Evolutionary conservation across 768 basidiomycete species (phyloP).

Genomic region (Mycena capillaripes): DNA sequence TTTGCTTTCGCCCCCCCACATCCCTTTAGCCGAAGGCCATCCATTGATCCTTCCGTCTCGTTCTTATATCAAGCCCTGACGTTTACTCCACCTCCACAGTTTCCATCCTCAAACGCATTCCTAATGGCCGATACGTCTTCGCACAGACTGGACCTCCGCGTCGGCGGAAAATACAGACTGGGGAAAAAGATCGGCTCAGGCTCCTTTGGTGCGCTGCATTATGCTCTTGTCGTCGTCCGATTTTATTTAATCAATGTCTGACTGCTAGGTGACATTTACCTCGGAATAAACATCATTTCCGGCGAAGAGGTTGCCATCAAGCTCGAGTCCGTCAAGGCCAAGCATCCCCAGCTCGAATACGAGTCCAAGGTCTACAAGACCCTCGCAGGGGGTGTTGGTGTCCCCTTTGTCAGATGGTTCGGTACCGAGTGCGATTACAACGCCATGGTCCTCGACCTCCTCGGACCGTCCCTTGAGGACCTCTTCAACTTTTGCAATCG

Average conservation of each 20-base stretch:
- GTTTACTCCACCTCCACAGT: neutral
- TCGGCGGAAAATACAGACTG: slow-evolving; percentile 96
- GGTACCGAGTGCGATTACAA: slow-evolving; percentile 99
- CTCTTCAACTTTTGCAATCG: slow-evolving; percentile 97
- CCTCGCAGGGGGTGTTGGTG: slow-evolving; percentile 98
- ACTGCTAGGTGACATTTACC: slow-evolving; percentile 94
- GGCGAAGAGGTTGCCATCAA: slow-evolving; percentile 99
- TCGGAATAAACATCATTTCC: slow-evolving; percentile 99
- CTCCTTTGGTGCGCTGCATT: slow-evolving; percentile 84
- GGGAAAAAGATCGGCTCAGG: slow-evolving; percentile 99
- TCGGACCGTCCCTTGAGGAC: slow-evolving; percentile 92
- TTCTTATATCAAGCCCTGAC: neutral
- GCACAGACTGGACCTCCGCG: slow-evolving; percentile 86
- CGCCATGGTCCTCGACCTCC: slow-evolving; percentile 98
- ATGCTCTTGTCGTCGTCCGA: slow-evolving; percentile 10
- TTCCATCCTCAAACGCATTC: slow-evolving; percentile 33
- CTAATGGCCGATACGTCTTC: slow-evolving; percentile 77
- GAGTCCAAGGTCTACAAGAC: slow-evolving; percentile 97
- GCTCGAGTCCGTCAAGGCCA: slow-evolving; percentile 99
- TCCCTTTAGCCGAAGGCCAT: slow-evolving; percentile 2
- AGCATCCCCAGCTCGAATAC: slow-evolving; percentile 99
- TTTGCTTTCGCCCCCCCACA: neutral
- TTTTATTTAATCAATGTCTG: slow-evolving; percentile 29
- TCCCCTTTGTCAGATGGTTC: slow-evolving; percentile 97
- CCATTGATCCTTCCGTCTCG: slow-evolving; percentile 18